Conservation (phyloP, 805 yeast species). For the Wickerhamiella occidentalis region DNA sequence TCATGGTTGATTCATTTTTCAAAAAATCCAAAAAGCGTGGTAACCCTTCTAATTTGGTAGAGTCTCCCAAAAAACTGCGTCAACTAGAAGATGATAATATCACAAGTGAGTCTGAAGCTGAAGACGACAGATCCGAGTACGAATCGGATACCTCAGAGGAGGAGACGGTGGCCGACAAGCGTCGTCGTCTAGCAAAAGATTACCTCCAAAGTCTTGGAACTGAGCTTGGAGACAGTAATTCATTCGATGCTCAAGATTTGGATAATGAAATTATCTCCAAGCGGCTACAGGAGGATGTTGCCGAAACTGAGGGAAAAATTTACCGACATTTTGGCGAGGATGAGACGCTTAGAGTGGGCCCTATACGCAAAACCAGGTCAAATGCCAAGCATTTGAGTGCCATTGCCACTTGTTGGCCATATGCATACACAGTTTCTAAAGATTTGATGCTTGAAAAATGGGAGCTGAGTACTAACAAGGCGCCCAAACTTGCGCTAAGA, state of each 20-base stretch:
- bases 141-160: slow-evolving; percentile 54
- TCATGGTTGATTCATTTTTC: slow-evolving; percentile 19
- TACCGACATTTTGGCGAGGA: slow-evolving; percentile 38
- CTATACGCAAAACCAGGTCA: slow-evolving; percentile 12
- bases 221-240: slow-evolving; percentile 34
- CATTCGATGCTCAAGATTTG: slow-evolving; percentile 58
- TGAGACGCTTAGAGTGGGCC: slow-evolving; percentile 8
- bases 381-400: slow-evolving; percentile 23
- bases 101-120: slow-evolving; percentile 16
- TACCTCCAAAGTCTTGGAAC: slow-evolving; percentile 67
- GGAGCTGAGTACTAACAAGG: slow-evolving; percentile 39
- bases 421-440: slow-evolving; percentile 69
- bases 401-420: slow-evolving; percentile 44
- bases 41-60: background rate
- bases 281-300: slow-evolving; percentile 76
- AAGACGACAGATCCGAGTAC: slow-evolving; percentile 30
- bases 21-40: slow-evolving; percentile 14
- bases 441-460: slow-evolving; percentile 72
- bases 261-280: slow-evolving; percentile 75
- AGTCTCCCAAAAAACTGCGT: slow-evolving; percentile 1
- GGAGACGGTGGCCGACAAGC: slow-evolving; percentile 83
- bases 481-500: slow-evolving; percentile 56
- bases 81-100: slow-evolving; percentile 15
- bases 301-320: slow-evolving; percentile 75
- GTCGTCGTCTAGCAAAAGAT: slow-evolving; percentile 88